Evolutionary conservation across 2,329 filamentous ascomycete species (phyloP).

Genomic region (Cordyceps tenuipes): DNA sequence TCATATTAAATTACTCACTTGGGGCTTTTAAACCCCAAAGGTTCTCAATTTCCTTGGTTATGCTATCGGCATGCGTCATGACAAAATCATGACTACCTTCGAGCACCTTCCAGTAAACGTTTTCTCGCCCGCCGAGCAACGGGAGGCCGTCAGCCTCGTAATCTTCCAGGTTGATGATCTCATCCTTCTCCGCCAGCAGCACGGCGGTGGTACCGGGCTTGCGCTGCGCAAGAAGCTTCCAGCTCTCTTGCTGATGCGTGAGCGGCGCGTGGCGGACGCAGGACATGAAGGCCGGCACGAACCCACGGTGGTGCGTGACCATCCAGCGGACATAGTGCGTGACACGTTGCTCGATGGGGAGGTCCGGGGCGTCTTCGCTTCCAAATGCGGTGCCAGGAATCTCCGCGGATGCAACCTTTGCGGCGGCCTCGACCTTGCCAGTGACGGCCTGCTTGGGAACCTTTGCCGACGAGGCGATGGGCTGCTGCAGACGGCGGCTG

Average conservation of each 20-base stretch:
- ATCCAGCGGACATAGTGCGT: conserved; percentile 50
- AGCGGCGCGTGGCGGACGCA: conserved; percentile 47
- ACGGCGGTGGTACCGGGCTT: conserved; percentile 39
- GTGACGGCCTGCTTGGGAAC: conserved; percentile 19
- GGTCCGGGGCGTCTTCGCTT: conserved; percentile 15
- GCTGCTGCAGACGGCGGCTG: conserved; percentile 38
- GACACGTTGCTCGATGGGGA: conserved; percentile 39
- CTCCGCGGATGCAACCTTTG: conserved; percentile 20
- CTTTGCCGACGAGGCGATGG: conserved; percentile 36
- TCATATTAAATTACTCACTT: not conserved
- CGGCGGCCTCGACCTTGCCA: conserved; percentile 36
- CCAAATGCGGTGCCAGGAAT: conserved; percentile 13
- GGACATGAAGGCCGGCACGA: conserved; percentile 52
- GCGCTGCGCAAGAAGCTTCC: conserved; percentile 37
- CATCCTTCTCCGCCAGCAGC: conserved; percentile 42
- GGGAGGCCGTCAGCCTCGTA: conserved; percentile 42
- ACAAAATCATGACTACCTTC: conserved; percentile 54
- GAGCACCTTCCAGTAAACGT: conserved; percentile 42
- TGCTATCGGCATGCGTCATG: conserved; percentile 42
- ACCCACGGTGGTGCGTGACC: conserved; percentile 46
- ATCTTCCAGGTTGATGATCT: conserved; percentile 43
- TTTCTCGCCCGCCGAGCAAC: conserved; percentile 40
- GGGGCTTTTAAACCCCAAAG: conserved; percentile 32
- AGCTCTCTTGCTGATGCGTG: conserved; percentile 42
- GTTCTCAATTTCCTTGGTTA: conserved; percentile 37